Percentiles rank a stretch among this genome's conserved stretches.
phyloP scores from a whole-genome alignment of 495 filamentous ascomycete genomes.

The Penicillium subrubescens region DNA sequence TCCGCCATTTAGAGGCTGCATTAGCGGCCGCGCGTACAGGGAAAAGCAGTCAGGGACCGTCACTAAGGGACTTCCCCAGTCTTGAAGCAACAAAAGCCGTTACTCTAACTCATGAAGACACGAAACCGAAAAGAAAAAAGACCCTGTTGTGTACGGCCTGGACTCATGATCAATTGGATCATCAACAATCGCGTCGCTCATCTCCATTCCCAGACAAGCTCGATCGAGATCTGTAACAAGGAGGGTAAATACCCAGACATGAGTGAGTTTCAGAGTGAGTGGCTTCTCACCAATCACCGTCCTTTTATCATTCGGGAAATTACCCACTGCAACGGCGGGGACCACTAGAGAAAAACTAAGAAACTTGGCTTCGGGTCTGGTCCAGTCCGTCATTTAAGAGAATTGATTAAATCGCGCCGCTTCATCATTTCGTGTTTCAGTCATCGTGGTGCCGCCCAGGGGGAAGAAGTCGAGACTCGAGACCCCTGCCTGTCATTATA shows the following conservation, averaged over 20 bases:
- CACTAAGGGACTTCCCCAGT: background rate
- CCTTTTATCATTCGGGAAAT: constrained; percentile 2
- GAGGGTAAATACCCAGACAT: background rate
- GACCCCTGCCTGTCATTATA: background rate
- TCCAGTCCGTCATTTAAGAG: constrained; percentile 8
- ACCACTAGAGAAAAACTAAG: constrained; percentile 15
- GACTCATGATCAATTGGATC: background rate
- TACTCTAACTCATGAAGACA: background rate
- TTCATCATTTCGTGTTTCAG: constrained; percentile 5
- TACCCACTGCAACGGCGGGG: constrained; percentile 10
- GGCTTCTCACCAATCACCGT: constrained; percentile 17
- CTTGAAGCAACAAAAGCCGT: background rate
- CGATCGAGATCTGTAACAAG: constrained; percentile 6
- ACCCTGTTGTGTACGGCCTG: background rate
- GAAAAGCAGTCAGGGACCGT: background rate
- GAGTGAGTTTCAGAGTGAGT: constrained; percentile 19
- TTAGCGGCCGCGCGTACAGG: constrained; percentile 22
- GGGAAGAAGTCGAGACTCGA: background rate
- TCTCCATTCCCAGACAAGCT: constrained; percentile 4
- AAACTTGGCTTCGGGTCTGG: constrained; percentile 31
- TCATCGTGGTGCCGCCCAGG: background rate
- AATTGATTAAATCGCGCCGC: constrained; percentile 1
- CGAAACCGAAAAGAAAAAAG: background rate
- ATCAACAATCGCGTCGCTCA: background rate
- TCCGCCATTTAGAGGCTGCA: constrained; percentile 11